These are phyloP conservation scores for Leishmania arabica DNA, from an alignment of 208 protist genomes.

Conservation along the genomic window DNA sequence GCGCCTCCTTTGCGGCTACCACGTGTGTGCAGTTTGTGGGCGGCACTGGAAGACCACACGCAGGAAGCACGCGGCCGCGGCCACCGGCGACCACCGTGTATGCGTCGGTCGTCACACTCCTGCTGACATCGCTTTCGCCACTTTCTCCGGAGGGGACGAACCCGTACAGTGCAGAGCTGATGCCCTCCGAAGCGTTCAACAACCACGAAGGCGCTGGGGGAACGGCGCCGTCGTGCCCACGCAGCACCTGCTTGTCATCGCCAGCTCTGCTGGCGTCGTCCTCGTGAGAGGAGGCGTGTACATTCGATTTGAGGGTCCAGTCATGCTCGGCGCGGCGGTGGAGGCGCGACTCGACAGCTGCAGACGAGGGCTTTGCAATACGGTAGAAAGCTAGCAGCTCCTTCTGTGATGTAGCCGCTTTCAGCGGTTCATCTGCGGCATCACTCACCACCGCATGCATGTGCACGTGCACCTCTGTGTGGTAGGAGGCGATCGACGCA, in stretches of 20 bases:
- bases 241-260: neutral
- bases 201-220: neutral
- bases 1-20: constrained; percentile 10
- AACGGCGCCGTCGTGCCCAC: neutral
- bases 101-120: neutral
- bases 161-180: neutral
- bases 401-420: constrained; percentile 5
- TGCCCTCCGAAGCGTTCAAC: neutral
- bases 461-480: neutral
- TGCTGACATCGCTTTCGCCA: neutral
- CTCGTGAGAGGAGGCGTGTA: neutral
- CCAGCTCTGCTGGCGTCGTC: neutral
- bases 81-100: neutral
- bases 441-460: neutral
- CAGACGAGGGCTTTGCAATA: constrained; percentile 3
- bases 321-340: neutral
- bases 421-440: neutral
- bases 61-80: neutral
- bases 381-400: constrained; percentile 9
- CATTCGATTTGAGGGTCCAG: neutral
- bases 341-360: neutral
- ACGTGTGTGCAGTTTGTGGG: constrained; percentile 19
- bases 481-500: constrained; percentile 1
- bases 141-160: too few relatives aligned
- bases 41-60: constrained; percentile 14